A percentile compares a stretch with the other conserved stretches of the same genome.
Evolutionary conservation across 257 asterid species (phyloP).

Genomic region (Solanum tacnaense): DNA sequence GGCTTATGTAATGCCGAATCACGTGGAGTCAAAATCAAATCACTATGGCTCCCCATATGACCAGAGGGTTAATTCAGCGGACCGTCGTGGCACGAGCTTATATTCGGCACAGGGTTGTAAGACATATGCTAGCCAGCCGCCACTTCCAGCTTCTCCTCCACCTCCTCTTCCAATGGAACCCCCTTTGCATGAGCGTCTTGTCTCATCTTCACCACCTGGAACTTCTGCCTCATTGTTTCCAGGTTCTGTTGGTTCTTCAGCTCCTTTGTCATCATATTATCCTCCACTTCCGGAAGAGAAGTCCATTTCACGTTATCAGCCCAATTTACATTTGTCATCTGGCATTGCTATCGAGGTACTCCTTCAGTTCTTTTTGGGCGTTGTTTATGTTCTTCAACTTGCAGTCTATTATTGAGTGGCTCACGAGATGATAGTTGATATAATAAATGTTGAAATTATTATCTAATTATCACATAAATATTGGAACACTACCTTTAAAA

Average conservation of each 20-base stretch:
- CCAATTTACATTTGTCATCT: slow-evolving; percentile 25
- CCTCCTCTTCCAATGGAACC: slow-evolving; percentile 57
- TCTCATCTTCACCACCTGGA: slow-evolving; percentile 33
- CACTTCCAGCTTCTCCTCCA: slow-evolving; percentile 71
- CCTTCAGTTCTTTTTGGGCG: neutral
- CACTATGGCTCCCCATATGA: slow-evolving; percentile 14
- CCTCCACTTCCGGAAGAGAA: slow-evolving; percentile 30
- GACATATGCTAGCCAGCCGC: slow-evolving; percentile 42
- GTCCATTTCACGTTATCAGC: slow-evolving; percentile 16
- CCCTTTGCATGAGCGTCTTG: slow-evolving; percentile 25
- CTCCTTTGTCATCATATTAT: slow-evolving; percentile 32
- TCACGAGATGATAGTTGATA: neutral
- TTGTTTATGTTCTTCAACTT: neutral
- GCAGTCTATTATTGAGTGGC: neutral
- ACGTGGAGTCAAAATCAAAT: slow-evolving; percentile 19
- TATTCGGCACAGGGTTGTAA: slow-evolving; percentile 3
- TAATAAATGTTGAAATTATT: neutral
- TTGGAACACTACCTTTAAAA: neutral
- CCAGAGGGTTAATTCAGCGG: slow-evolving; percentile 6
- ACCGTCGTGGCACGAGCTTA: slow-evolving; percentile 7
- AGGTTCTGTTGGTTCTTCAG: slow-evolving; percentile 18
- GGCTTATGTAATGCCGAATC: slow-evolving; percentile 15
- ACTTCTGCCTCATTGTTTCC: slow-evolving; percentile 40
- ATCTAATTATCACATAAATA: neutral
- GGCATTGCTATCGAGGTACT: slow-evolving; percentile 41